Percentiles rank a stretch among this genome's conserved stretches.
phyloP scores from a whole-genome alignment of 2,329 filamentous ascomycete genomes.

The Penicillium frequentans region DNA sequence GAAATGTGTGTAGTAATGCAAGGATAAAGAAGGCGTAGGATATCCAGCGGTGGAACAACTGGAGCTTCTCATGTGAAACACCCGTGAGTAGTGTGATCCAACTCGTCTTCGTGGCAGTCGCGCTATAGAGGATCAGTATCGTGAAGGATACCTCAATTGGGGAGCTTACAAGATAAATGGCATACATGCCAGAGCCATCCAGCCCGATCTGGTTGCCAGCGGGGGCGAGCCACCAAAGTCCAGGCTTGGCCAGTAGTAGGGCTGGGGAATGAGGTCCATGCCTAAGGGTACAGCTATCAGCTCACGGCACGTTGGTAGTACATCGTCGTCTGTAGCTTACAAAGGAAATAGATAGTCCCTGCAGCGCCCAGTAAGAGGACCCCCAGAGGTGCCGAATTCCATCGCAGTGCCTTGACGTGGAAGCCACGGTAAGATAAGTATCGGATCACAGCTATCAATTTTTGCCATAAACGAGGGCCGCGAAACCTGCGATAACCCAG shows the following conservation, averaged over 20 bases:
- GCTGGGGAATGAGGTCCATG: not conserved
- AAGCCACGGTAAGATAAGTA: not conserved
- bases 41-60: not conserved
- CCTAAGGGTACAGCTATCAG: not conserved
- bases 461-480: not conserved
- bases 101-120: not conserved
- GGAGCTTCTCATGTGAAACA: not conserved
- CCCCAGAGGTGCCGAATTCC: not conserved
- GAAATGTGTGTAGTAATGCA: not conserved
- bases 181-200: not conserved
- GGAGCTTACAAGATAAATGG: not conserved
- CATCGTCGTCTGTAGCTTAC: not conserved
- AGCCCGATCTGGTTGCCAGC: not conserved
- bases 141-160: not conserved
- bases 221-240: not conserved
- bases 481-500: not conserved
- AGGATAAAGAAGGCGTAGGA: not conserved
- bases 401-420: not conserved
- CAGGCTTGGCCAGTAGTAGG: not conserved
- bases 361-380: not conserved
- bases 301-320: not conserved
- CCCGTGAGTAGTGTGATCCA: not conserved
- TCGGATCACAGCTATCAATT: not conserved
- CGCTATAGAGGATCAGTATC: not conserved
- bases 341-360: not conserved